These are phyloP conservation scores for Tarenaya hassleriana DNA, from an alignment of 345 rosid genomes.

Conservation along the genomic window DNA sequence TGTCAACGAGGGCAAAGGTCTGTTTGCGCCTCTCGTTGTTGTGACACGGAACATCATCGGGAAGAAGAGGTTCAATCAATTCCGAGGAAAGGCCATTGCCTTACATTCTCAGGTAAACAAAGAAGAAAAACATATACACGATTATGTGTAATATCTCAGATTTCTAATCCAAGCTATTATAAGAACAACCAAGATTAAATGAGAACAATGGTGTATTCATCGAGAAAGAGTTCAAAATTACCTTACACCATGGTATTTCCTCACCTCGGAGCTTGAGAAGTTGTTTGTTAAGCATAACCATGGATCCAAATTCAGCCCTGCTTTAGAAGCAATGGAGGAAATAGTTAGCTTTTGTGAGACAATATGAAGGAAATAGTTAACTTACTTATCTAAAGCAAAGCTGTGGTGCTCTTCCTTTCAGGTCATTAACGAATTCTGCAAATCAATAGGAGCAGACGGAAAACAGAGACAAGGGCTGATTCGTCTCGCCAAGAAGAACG, in stretches of 20 bases:
- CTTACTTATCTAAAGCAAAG: not conserved
- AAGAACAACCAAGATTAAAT: not conserved
- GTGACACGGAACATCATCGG: constrained; percentile 62
- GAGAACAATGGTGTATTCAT: too few relatives aligned
- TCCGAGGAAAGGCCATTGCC: constrained; percentile 95
- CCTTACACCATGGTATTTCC: too few relatives aligned
- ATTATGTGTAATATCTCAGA: not conserved
- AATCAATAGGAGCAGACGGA: constrained; percentile 90
- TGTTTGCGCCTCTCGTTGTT: constrained; percentile 81
- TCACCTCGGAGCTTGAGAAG: too few relatives aligned
- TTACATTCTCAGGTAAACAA: constrained; percentile 91
- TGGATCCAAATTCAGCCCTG: too few relatives aligned
- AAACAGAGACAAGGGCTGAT: constrained; percentile 97
- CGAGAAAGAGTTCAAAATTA: too few relatives aligned
- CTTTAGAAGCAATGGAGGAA: too few relatives aligned
- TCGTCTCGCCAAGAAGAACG: constrained; percentile 95
- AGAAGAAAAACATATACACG: not conserved
- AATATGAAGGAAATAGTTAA: not conserved
- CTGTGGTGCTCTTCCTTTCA: constrained; percentile 23
- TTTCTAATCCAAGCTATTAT: not conserved
- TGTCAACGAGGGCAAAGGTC: constrained; percentile 89
- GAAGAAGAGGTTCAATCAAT: constrained; percentile 85
- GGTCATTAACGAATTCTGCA: constrained; percentile 96
- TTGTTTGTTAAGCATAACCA: too few relatives aligned
- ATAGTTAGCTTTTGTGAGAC: too few relatives aligned